Percentiles rank a stretch among this genome's conserved stretches.
phyloP scores from a whole-genome alignment of 2,329 filamentous ascomycete species.

The Colletotrichum tropicicola region DNA sequence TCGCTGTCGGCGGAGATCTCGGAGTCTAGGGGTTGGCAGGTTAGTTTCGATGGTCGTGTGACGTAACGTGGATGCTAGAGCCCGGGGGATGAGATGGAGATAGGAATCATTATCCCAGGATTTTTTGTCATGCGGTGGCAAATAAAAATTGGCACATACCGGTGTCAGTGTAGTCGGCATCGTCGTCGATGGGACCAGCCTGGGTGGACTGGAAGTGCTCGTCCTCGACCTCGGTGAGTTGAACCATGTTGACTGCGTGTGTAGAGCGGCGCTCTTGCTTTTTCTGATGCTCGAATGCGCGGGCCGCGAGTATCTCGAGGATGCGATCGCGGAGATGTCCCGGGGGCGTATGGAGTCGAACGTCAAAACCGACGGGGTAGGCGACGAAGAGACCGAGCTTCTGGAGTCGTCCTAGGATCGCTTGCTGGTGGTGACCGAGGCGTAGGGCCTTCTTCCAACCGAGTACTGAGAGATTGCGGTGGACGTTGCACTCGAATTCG shows the following conservation, averaged over 20 bases:
- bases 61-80: slow-evolving; percentile 1
- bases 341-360: slow-evolving; percentile 14
- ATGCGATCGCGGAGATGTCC: slow-evolving; percentile 1
- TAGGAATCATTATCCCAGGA: too few species aligned
- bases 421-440: slow-evolving; percentile 6
- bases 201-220: slow-evolving; percentile 86
- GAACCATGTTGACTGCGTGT: slow-evolving; percentile 76
- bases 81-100: too few species aligned
- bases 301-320: slow-evolving; percentile 3
- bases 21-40: slow-evolving; percentile 71
- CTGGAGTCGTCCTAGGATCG: slow-evolving; percentile 7
- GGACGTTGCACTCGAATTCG: slow-evolving; percentile 13
- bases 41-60: slow-evolving; percentile 11
- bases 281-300: background rate
- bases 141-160: slow-evolving; percentile 71
- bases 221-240: slow-evolving; percentile 95
- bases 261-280: background rate
- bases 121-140: too few species aligned
- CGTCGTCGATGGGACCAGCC: slow-evolving; percentile 78
- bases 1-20: slow-evolving; percentile 86
- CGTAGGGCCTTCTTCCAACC: slow-evolving; percentile 13
- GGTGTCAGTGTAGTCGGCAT: slow-evolving; percentile 93
- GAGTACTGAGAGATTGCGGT: slow-evolving; percentile 6
- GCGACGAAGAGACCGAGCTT: slow-evolving; percentile 14
- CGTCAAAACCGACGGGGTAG: slow-evolving; percentile 9